These are phyloP conservation scores for Fusarium aywerte DNA, from an alignment of 2,329 filamentous ascomycete genomes.

Conservation along the genomic window DNA sequence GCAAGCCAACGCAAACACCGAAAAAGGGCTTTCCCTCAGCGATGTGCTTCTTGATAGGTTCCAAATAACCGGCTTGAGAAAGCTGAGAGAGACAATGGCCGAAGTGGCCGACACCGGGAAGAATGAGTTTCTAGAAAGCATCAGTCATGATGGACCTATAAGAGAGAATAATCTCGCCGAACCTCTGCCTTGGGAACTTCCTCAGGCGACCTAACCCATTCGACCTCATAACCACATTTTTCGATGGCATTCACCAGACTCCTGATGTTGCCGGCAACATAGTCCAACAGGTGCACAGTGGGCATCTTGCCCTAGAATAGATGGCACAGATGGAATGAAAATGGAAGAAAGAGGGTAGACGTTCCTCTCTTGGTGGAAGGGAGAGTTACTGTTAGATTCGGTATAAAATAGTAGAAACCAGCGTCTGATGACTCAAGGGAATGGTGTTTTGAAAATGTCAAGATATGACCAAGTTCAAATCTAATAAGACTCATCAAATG, in stretches of 20 bases:
- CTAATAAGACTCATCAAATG: constrained; percentile 27
- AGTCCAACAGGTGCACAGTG: constrained; percentile 82
- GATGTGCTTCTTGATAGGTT: constrained; percentile 85
- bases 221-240: constrained; percentile 90
- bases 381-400: not conserved
- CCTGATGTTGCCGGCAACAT: constrained; percentile 95
- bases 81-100: constrained; percentile 94
- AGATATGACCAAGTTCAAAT: constrained; percentile 33
- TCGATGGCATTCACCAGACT: constrained; percentile 98
- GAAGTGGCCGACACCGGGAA: constrained; percentile 97
- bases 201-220: constrained; percentile 88
- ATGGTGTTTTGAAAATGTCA: constrained; percentile 24
- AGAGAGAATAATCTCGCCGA: constrained; percentile 45
- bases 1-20: constrained; percentile 94
- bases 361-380: not conserved
- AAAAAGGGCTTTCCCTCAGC: constrained; percentile 95
- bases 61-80: constrained; percentile 81
- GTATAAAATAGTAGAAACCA: not conserved
- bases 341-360: constrained; percentile 10
- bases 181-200: constrained; percentile 89
- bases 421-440: constrained; percentile 32
- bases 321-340: constrained; percentile 16
- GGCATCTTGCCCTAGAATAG: constrained; percentile 65
- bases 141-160: constrained; percentile 18
- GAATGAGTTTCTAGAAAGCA: constrained; percentile 79